phyloP scores from a whole-genome alignment of 2,329 filamentous ascomycete genomes.

The Fusarium tuaranense region DNA sequence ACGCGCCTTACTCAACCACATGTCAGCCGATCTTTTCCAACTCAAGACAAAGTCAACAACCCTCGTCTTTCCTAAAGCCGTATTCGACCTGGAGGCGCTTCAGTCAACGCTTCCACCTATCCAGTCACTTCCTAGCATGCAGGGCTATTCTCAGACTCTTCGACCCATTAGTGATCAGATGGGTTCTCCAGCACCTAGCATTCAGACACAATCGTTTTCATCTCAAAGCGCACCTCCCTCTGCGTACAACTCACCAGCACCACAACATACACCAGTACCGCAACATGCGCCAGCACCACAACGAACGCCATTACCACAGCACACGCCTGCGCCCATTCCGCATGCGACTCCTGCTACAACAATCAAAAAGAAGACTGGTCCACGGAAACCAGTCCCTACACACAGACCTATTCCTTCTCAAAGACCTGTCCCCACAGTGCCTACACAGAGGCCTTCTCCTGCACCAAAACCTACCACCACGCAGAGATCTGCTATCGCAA shows the following conservation, averaged over 20 bases:
- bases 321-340: background rate
- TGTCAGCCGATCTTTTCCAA: constrained; percentile 11
- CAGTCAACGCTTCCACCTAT: background rate
- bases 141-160: background rate
- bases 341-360: background rate
- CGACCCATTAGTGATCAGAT: background rate
- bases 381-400: background rate
- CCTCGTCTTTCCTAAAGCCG: constrained; percentile 8
- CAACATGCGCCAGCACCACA: background rate
- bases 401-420: background rate
- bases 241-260: background rate
- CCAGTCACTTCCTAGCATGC: background rate
- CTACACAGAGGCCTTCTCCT: background rate
- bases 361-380: background rate
- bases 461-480: background rate
- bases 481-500: background rate
- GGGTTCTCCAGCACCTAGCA: background rate
- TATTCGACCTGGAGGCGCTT: background rate
- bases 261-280: background rate
- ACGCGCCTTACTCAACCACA: constrained; percentile 8
- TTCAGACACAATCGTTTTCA: background rate
- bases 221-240: background rate
- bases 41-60: constrained; percentile 5
- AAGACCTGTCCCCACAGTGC: background rate
- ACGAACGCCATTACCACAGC: background rate